A percentile compares a stretch with the other conserved stretches of the same genome.
These are phyloP conservation scores for Scorias spongiosa DNA, from an alignment of 2,329 filamentous ascomycete species.

Conservation along the genomic window DNA sequence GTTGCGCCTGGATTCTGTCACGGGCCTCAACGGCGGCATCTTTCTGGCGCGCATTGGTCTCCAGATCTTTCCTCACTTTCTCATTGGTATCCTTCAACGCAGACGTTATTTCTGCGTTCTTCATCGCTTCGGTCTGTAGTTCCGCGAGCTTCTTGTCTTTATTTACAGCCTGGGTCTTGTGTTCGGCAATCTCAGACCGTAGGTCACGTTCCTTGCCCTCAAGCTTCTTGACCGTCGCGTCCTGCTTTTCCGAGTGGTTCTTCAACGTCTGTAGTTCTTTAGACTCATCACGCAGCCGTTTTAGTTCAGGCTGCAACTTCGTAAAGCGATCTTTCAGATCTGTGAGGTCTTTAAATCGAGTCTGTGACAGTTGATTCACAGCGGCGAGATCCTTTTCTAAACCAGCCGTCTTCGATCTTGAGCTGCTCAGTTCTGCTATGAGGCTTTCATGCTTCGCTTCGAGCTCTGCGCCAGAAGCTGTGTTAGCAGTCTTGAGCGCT, in stretches of 20 bases:
- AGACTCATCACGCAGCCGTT: constrained; percentile 61
- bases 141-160: constrained; percentile 64
- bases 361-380: constrained; percentile 72
- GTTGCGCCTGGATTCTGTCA: constrained; percentile 56
- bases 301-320: constrained; percentile 76
- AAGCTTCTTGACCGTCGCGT: constrained; percentile 52
- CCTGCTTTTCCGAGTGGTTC: constrained; percentile 53
- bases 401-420: constrained; percentile 53
- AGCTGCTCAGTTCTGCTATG: constrained; percentile 50
- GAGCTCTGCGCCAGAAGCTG: constrained; percentile 30
- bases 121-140: constrained; percentile 62
- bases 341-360: constrained; percentile 73
- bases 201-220: constrained; percentile 75
- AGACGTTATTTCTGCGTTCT: constrained; percentile 55
- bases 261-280: constrained; percentile 57
- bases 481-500: constrained; percentile 35
- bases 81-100: constrained; percentile 68
- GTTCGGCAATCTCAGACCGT: constrained; percentile 53
- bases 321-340: constrained; percentile 66
- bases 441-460: constrained; percentile 41
- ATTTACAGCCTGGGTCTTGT: constrained; percentile 55
- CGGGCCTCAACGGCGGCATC: constrained; percentile 58
- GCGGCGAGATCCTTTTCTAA: constrained; percentile 74
- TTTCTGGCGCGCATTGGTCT: constrained; percentile 63
- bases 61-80: constrained; percentile 59